These are phyloP conservation scores for Gracilaria gracilis DNA, from an alignment of 23 red algal species.

Conservation along the genomic window DNA sequence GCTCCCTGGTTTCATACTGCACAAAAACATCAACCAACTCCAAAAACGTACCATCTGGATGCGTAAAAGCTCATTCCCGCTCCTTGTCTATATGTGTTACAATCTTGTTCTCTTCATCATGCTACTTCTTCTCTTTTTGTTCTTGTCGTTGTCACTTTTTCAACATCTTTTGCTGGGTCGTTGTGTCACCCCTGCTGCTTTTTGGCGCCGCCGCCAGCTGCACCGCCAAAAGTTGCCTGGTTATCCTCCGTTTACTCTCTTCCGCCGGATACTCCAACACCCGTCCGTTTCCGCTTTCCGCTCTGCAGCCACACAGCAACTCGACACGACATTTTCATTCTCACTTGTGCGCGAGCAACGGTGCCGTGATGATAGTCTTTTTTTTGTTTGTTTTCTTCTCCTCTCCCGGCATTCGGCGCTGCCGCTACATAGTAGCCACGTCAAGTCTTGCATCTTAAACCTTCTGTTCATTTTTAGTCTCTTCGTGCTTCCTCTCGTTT, in stretches of 20 bases:
- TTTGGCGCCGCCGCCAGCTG: neutral
- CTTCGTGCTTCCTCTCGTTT: neutral
- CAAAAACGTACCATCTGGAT: constrained; percentile 21
- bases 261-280: neutral
- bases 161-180: neutral
- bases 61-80: constrained; percentile 12
- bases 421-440: neutral
- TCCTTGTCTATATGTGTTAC: constrained; percentile 2
- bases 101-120: no score
- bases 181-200: neutral
- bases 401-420: neutral
- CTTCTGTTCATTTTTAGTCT: neutral
- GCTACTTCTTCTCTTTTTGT: neutral
- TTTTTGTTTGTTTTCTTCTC: neutral
- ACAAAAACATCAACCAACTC: constrained; percentile 27
- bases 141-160: neutral
- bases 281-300: neutral
- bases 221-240: neutral
- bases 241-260: neutral
- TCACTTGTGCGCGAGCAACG: neutral
- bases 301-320: neutral
- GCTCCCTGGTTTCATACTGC: constrained; percentile 66
- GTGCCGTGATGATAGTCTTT: constrained; percentile 11
- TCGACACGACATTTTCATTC: constrained; percentile 12
- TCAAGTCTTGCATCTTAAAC: neutral